phyloP scores from a whole-genome alignment of 73 alveolate genomes.

The Blepharisma japonicum region DNA sequence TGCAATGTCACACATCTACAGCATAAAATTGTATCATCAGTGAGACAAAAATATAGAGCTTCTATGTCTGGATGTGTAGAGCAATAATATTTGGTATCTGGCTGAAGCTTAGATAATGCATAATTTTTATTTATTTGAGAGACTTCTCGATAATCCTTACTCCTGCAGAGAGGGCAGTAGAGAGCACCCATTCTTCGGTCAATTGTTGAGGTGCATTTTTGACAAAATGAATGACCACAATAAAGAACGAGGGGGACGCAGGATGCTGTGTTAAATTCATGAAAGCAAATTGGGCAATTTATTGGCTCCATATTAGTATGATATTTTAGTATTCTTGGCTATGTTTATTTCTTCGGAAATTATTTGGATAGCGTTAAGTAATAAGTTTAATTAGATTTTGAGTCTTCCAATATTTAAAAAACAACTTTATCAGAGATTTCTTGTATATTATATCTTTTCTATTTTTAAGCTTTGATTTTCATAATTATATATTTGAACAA shows the following conservation, averaged over 20 bases:
- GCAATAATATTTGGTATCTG: not conserved
- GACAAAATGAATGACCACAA: conserved; percentile 23
- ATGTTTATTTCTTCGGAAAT: too few relatives aligned
- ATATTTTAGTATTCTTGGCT: too few relatives aligned
- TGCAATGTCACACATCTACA: conserved; percentile 6
- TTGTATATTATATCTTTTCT: too few relatives aligned
- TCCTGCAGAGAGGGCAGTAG: conserved; percentile 14
- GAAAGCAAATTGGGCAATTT: conserved; percentile 23
- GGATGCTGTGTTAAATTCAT: conserved; percentile 8
- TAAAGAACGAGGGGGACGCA: conserved; percentile 3
- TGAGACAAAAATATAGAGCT: not conserved
- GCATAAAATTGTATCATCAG: not conserved
- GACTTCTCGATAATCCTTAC: conserved; percentile 10
- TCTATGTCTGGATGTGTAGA: not conserved
- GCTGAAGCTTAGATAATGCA: not conserved
- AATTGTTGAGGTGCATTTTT: not conserved
- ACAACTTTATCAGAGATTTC: too few relatives aligned
- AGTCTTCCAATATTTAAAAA: too few relatives aligned
- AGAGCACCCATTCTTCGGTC: conserved; percentile 29
- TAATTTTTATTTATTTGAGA: not conserved
- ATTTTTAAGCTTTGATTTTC: too few relatives aligned
- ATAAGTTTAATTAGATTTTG: too few relatives aligned
- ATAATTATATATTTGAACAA: too few relatives aligned
- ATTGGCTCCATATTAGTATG: not conserved
- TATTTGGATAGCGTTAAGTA: too few relatives aligned